These are phyloP conservation scores for peach (Prunus persica) DNA, from an alignment of 306 rosid genomes.

Conservation along the genomic window Prunus_persica_NCBIv2 NC_034011.1:25759001-25759500, in stretches of 20 bases:
- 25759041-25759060: slow-evolving; percentile 96
- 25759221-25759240: slow-evolving; percentile 44
- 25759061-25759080: slow-evolving; percentile 96
- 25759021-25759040: slow-evolving; percentile 11
- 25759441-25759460: slow-evolving; percentile 92
- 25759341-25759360: not conserved
- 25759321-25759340: not conserved
- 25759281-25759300: slow-evolving; percentile 24
- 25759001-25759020: not conserved
- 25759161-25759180: slow-evolving; percentile 98
- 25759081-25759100: slow-evolving; percentile 99
- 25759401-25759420: slow-evolving; percentile 99
- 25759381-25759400: slow-evolving; percentile 43
- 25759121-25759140: slow-evolving; percentile 99
- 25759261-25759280: not conserved
- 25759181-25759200: slow-evolving; percentile 98
- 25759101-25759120: slow-evolving; percentile 97
- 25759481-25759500: slow-evolving; percentile 99
- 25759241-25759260: slow-evolving; percentile 3
- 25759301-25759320: not conserved
- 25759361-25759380: slow-evolving; percentile 15
- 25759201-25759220: slow-evolving; percentile 86
- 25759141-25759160: slow-evolving; percentile 84
- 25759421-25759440: slow-evolving; percentile 97
- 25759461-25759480: slow-evolving; percentile 92